Evolutionary conservation across 345 rosid species (phyloP), one percentile per base, ranked within the genome.

Genomic region (Brassica juncea): DNA sequence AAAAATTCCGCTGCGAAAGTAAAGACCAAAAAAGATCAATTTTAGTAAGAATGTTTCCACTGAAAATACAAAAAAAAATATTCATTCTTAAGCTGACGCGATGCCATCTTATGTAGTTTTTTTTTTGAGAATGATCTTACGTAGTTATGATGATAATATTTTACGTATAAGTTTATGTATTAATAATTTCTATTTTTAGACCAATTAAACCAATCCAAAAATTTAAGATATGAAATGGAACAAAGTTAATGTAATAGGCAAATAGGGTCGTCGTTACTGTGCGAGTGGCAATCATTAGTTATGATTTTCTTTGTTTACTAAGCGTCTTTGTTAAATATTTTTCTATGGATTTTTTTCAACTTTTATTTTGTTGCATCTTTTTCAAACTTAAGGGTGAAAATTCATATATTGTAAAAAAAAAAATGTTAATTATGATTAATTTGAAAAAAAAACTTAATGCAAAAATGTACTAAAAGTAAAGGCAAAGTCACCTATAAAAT

Each of bases 1-100:
- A 85, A 30, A 64, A 4, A 80, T 34, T 85, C 87, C n/a, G 83
- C 92, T 86, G 87, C 62, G 15, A 72, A 19, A 49, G 8, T 27
- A 32, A 55, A 23, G 19, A 67, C 71, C 35, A 68, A 61, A 54
- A 19, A 68, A 68, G 8, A 79, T 15, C 69, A 19, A 34, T 23
- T 32, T 39, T 59, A 59, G 47, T 66, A 73, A 66, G 54, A 42
- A 25, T 35, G 44, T 70, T 25, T 11, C 6, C 30, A 14, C n/a
- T 11, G 32, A 54, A 15, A 10, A 59, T 60, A 75, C 47, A 68
- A 14, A 47, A 55, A 9, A 39, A 47, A 47, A 47, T n/a, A 52
- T n/a, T 52, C 5, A 42, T 42, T 42, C 4, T 42, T 11, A 11
- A 42, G 52, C 52, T 42, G 52, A 11, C 52, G 5, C 52, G 12